Conservation (phyloP, 179 eudicot genomes). For the Corrigiola litoralis region DNA sequence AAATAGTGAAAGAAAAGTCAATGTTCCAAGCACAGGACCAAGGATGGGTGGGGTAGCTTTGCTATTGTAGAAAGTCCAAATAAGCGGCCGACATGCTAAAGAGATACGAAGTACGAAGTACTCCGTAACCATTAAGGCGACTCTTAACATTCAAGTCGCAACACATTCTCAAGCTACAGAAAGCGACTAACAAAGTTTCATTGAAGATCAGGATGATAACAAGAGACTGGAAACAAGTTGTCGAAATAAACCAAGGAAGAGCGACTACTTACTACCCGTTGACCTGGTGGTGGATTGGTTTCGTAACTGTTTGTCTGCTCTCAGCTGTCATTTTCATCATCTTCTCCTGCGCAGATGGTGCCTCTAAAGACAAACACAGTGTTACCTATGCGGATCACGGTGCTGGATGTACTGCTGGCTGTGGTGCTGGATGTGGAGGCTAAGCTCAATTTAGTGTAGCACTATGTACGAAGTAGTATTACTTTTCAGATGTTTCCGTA, state of each 20-base stretch:
- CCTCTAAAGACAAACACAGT: conserved; percentile 6
- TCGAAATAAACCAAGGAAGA: neutral
- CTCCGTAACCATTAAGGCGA: too few species aligned
- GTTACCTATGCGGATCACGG: neutral
- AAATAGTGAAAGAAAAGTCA: too few species aligned
- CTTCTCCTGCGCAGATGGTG: conserved; percentile 26
- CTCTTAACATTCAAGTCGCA: neutral
- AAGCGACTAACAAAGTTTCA: neutral
- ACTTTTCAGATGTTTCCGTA: neutral
- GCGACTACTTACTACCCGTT: neutral
- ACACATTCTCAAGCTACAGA: neutral
- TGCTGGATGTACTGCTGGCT: conserved; percentile 7
- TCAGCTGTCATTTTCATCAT: conserved; percentile 8
- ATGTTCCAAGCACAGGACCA: too few species aligned
- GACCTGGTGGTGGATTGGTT: conserved; percentile 14
- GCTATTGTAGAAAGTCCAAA: too few species aligned
- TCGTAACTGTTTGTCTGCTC: conserved; percentile 9
- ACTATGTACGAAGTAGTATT: neutral
- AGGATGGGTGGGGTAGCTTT: too few species aligned
- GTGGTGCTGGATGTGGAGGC: conserved; percentile 26
- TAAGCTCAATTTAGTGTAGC: neutral
- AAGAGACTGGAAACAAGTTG: neutral
- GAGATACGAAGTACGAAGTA: too few species aligned
- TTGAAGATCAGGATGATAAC: neutral
- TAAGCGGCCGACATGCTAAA: too few species aligned